phyloP scores from a whole-genome alignment of 495 filamentous ascomycete genomes.

The Podospora conica region DNA sequence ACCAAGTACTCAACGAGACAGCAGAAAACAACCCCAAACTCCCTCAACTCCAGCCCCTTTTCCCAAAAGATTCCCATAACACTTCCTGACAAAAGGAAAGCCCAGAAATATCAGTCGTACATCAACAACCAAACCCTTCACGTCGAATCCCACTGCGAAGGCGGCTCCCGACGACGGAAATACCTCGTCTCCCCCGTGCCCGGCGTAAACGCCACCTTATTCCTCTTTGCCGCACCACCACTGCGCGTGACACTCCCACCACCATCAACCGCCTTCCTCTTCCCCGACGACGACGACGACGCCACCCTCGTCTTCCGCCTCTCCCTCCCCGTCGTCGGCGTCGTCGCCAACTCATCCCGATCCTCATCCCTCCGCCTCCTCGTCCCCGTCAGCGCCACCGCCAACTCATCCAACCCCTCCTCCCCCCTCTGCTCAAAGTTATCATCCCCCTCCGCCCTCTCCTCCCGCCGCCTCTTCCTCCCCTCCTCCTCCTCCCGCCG shows the following conservation, averaged over 20 bases:
- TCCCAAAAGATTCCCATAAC: not conserved
- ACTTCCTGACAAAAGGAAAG: not conserved
- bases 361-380: not conserved
- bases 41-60: not conserved
- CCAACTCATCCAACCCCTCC: too few relatives aligned
- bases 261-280: not conserved
- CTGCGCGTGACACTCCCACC: not conserved
- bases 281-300: not conserved
- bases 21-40: not conserved
- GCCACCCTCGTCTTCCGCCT: too few relatives aligned
- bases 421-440: not conserved
- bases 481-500: too few relatives aligned
- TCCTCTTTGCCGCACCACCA: not conserved
- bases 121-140: not conserved
- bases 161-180: not conserved
- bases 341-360: too few relatives aligned
- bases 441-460: not conserved
- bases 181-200: not conserved
- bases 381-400: not conserved
- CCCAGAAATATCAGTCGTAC: not conserved
- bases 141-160: not conserved
- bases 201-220: not conserved
- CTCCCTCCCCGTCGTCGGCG: too few relatives aligned
- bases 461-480: too few relatives aligned
- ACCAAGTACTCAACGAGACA: not conserved